Conservation (phyloP, 2,329 filamentous ascomycete species). For the Sporothrix humicola region DNA sequence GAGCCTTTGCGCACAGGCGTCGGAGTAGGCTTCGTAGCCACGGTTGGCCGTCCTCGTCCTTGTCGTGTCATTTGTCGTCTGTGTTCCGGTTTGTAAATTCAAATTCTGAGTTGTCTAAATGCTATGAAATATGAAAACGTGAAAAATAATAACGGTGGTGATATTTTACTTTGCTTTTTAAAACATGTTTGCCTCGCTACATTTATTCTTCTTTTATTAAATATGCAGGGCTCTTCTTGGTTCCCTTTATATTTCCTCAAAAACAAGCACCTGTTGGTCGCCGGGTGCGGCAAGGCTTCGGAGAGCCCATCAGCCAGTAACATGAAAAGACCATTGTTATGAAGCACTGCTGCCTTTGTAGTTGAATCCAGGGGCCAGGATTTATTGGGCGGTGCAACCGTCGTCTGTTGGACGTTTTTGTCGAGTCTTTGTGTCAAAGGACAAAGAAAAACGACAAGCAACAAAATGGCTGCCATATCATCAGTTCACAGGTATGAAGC, state of each 20-base stretch:
- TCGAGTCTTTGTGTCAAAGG: not conserved
- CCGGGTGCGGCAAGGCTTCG: slow-evolving; percentile 16
- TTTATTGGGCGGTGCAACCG: not conserved
- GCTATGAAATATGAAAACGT: no score
- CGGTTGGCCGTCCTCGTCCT: not conserved
- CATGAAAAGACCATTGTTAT: not conserved
- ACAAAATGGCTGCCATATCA: not conserved
- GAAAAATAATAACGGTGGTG: not conserved
- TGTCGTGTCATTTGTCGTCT: not conserved
- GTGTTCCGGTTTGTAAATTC: no score
- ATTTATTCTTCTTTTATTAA: no score
- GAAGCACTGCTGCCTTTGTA: not conserved
- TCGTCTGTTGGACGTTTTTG: slow-evolving; percentile 1
- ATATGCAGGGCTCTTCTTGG: no score
- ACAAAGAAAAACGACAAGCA: not conserved
- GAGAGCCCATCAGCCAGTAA: not conserved
- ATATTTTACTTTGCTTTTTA: not conserved
- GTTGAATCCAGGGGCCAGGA: not conserved
- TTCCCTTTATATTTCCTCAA: not conserved
- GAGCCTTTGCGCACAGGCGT: not conserved
- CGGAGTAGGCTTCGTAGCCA: not conserved
- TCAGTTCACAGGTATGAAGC: not conserved
- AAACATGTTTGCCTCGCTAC: not conserved
- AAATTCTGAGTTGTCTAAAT: no score
- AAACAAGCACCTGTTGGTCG: not conserved